Percentiles rank a stretch among this genome's conserved stretches.
These are phyloP conservation scores for Rhododendron simsii DNA, from an alignment of 148 eudicot species.

Conservation along the genomic window DNA sequence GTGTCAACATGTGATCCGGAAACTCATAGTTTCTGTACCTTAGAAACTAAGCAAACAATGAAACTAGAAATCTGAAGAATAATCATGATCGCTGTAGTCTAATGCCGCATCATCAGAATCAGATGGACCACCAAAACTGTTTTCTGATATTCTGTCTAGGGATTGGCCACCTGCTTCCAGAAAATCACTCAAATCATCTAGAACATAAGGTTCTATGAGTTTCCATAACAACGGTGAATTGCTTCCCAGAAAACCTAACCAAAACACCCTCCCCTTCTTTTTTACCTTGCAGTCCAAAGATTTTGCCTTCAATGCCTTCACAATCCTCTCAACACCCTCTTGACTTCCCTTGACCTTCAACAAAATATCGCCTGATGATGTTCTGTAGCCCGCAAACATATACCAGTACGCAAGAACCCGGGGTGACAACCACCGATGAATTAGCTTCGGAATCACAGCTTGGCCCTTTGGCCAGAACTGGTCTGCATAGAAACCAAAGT, in stretches of 20 bases:
- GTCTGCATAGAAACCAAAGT: constrained; percentile 71
- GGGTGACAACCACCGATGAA: constrained; percentile 87
- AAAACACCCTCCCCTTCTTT: constrained; percentile 64
- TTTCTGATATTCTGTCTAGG: constrained; percentile 15
- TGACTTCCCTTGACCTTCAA: constrained; percentile 63
- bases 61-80: constrained; percentile 8
- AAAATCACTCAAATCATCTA: constrained; percentile 45
- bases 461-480: constrained; percentile 69
- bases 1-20: constrained; percentile 1
- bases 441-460: constrained; percentile 60
- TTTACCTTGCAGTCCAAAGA: constrained; percentile 61
- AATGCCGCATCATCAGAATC: constrained; percentile 17
- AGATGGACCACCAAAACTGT: constrained; percentile 14
- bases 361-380: constrained; percentile 73
- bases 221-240: constrained; percentile 58
- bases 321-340: constrained; percentile 59
- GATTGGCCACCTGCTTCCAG: constrained; percentile 35
- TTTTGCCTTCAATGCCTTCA: constrained; percentile 48
- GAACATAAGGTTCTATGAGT: constrained; percentile 57
- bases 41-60: not conserved
- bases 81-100: constrained; percentile 9
- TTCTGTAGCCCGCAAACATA: constrained; percentile 74
- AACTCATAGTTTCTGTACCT: not conserved
- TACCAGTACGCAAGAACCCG: constrained; percentile 97
- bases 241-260: constrained; percentile 84